These are phyloP conservation scores for Darksidea phi DNA, from an alignment of 495 filamentous ascomycete species.

Conservation along the genomic window DNA sequence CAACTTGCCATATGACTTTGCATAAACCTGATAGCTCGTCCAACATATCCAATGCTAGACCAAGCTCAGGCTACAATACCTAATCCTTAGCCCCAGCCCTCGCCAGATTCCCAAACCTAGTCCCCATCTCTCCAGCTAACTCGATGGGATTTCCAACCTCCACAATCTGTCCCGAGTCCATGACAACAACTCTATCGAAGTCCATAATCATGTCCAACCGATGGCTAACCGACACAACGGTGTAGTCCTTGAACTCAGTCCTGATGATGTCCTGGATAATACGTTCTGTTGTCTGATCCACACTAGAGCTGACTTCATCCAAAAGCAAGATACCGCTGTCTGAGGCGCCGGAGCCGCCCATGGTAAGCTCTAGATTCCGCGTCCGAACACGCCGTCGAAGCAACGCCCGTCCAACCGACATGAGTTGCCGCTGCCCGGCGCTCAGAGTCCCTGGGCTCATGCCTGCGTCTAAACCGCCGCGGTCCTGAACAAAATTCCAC, in stretches of 20 bases:
- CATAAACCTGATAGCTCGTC: no score
- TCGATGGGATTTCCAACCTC: constrained; percentile 45
- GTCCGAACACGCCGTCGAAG: constrained; percentile 10
- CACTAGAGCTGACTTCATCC: constrained; percentile 35
- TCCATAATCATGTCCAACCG: constrained; percentile 50
- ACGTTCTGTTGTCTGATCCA: constrained; percentile 50
- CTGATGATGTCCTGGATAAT: constrained; percentile 48
- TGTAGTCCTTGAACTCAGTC: constrained; percentile 48
- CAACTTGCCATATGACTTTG: no score
- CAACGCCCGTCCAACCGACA: constrained; percentile 11
- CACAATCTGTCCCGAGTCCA: constrained; percentile 46
- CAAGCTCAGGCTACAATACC: no score
- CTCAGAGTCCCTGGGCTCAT: constrained; percentile 12
- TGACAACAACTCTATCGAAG: constrained; percentile 50
- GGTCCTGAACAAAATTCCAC: constrained; percentile 8
- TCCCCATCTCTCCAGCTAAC: constrained; percentile 36
- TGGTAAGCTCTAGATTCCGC: constrained; percentile 1
- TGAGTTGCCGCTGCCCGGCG: constrained; percentile 16
- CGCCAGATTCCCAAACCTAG: constrained; percentile 43
- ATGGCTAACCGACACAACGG: constrained; percentile 52
- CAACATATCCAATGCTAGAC: no score
- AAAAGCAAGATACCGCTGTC: constrained; percentile 7
- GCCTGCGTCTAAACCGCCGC: constrained; percentile 11
- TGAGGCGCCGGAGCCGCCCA: no score
- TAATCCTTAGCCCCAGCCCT: constrained; percentile 8